Evolutionary conservation across 2,329 filamentous ascomycete species (phyloP).

Genomic region (Cercospora sojina): DNA sequence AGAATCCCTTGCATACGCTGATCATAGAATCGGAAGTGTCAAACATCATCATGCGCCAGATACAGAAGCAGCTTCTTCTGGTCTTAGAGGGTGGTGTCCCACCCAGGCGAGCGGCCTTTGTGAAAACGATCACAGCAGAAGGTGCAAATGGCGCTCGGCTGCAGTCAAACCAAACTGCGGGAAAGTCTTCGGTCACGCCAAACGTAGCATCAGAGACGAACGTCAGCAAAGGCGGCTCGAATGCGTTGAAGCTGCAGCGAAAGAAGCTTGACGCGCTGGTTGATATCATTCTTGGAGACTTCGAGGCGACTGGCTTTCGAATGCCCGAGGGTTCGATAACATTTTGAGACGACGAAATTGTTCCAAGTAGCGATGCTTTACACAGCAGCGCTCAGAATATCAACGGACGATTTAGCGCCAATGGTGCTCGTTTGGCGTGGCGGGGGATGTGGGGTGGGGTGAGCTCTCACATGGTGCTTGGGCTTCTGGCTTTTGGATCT

Average conservation of each 20-base stretch:
- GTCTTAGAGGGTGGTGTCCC: constrained; percentile 51
- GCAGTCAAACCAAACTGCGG: background rate
- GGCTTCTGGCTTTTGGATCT: constrained; percentile 8
- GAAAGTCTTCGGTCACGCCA: constrained; percentile 13
- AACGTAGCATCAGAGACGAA: constrained; percentile 14
- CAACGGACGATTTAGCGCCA: background rate
- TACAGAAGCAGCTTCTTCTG: constrained; percentile 49
- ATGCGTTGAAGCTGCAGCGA: constrained; percentile 50
- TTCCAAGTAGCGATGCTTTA: background rate
- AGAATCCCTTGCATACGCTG: constrained; percentile 42
- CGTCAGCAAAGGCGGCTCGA: constrained; percentile 33
- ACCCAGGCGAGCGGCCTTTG: constrained; percentile 39
- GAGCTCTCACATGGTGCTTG: constrained; percentile 8
- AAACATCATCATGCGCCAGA: constrained; percentile 49
- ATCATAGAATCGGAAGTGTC: constrained; percentile 48
- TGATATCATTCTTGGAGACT: constrained; percentile 45
- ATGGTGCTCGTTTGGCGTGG: background rate
- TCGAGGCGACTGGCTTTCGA: constrained; percentile 47
- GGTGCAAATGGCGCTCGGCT: constrained; percentile 41
- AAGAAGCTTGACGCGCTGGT: constrained; percentile 50
- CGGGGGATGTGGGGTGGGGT: constrained; percentile 6
- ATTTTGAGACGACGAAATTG: constrained; percentile 28
- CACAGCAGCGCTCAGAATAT: background rate
- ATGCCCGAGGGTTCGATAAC: constrained; percentile 45
- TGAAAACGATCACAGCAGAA: constrained; percentile 48